phyloP scores from a whole-genome alignment of 352 stramenopile species.

The Pythium apleroticum region DNA sequence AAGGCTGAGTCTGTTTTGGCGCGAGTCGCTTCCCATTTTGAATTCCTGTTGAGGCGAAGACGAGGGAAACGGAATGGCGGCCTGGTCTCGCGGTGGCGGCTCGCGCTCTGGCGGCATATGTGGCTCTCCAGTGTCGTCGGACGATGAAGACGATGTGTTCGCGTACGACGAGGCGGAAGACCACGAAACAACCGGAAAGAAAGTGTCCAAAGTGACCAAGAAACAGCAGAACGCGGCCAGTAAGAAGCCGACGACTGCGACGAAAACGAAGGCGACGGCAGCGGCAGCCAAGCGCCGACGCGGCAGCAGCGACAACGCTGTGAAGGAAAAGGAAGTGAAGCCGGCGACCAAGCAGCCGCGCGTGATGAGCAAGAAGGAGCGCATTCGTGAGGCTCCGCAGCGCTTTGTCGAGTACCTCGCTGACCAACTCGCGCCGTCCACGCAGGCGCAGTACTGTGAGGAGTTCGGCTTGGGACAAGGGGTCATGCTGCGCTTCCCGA shows the following conservation, averaged over 20 bases:
- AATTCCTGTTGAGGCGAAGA: conserved; percentile 1
- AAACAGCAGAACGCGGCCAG: not conserved
- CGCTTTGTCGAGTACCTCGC: conserved; percentile 58
- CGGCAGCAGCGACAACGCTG: not conserved
- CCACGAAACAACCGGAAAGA: not conserved
- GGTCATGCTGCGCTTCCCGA: conserved; percentile 53
- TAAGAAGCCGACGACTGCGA: not conserved
- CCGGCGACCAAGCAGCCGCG: not conserved
- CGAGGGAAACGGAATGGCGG: not conserved
- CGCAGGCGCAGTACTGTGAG: conserved; percentile 45
- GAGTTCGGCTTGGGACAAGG: conserved; percentile 61
- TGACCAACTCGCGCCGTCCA: conserved; percentile 43
- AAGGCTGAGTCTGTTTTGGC: not conserved
- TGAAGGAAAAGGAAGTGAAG: not conserved
- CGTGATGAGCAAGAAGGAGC: conserved; percentile 40
- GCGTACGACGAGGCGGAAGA: conserved; percentile 11
- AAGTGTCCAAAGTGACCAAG: not conserved
- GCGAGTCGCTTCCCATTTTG: not conserved
- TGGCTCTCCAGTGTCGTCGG: conserved; percentile 15
- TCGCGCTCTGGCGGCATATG: conserved; percentile 23
- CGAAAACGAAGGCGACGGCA: not conserved
- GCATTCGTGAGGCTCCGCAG: conserved; percentile 42
- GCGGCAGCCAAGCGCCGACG: not conserved
- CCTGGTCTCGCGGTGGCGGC: conserved; percentile 3
- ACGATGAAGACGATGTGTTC: conserved; percentile 21